Conservation (phyloP, 495 filamentous ascomycete species). For the Daldinia loculata region DNA sequence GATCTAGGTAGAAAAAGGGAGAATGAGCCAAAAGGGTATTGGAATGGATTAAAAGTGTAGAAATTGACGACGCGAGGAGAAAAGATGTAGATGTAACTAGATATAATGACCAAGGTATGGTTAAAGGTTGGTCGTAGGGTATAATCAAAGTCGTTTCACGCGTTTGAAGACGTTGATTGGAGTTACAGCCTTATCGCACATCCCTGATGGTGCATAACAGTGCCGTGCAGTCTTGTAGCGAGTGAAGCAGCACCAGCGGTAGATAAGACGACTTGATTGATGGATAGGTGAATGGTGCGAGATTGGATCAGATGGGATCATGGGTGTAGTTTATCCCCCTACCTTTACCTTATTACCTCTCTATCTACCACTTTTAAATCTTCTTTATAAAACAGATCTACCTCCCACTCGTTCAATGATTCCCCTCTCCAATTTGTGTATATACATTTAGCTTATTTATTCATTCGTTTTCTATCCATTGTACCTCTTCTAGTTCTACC, state of each 20-base stretch:
- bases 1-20: constrained; percentile 11
- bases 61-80: constrained; percentile 31
- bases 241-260: constrained; percentile 38
- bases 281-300: constrained; percentile 38
- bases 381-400: constrained; percentile 31
- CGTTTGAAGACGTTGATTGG: constrained; percentile 41
- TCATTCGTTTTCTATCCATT: neutral
- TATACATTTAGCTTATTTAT: neutral
- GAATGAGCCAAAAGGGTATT: constrained; percentile 6
- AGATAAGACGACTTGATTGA: constrained; percentile 48
- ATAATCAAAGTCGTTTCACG: constrained; percentile 41
- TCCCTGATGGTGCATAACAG: constrained; percentile 41
- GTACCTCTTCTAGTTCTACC: neutral
- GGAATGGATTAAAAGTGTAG: constrained; percentile 19
- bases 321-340: constrained; percentile 19
- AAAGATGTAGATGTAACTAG: constrained; percentile 32
- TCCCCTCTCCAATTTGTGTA: neutral
- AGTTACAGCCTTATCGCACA: constrained; percentile 54
- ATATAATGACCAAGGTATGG: constrained; percentile 16
- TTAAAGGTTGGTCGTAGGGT: constrained; percentile 33
- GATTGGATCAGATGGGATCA: constrained; percentile 42
- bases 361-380: constrained; percentile 4
- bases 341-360: neutral
- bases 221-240: constrained; percentile 23
- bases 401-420: neutral